Evolutionary conservation across 2,329 filamentous ascomycete species (phyloP), one percentile per base, ranked within the genome.

Genomic region (Aspergillus neotritici): DNA sequence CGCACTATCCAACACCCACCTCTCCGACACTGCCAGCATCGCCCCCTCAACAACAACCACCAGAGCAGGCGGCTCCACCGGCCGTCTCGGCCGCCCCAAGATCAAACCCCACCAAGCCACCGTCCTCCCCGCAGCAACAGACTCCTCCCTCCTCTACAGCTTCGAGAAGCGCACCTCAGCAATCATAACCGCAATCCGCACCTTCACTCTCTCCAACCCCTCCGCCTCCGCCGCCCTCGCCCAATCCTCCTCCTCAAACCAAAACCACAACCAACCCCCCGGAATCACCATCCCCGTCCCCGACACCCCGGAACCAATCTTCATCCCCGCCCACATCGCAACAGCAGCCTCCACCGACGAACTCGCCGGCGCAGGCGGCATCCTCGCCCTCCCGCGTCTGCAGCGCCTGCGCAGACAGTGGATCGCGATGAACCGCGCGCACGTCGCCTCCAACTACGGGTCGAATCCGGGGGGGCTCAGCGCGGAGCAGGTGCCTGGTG

Each of bases 321-420:
- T 69, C 42, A 53, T 70, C 29, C 67, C 67, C 0, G 52, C 61
- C 4, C 61, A 68, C 47, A 56, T 68, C 5, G 65, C 65, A 5
- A 57, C 61, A 4, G 52, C 57, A 2, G 60, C 61, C 5, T 58
- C 65, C 8, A 69, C 67, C n/a, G 67, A 70, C 44, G 67, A 70
- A 48, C 52, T 70, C 2, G 65, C 65, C 3, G 67, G 63, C 13
- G 65, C 66, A 1, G 67, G 67, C 4, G 67, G 67, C 0, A 53
- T 66, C 8, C 55, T 73, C 10, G 62, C 64, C 1, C 52, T 71
- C 31, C 70, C 70, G 21, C 54, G 65, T 34, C 45, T 73, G 45
- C 70, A 73, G 57, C 52, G 70, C 12, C 38, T 73, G 47, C 53
- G 69, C 14, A 60, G 70, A 41, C 70, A 71, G 55, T 73, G 70